A percentile compares a stretch with the other conserved stretches of the same genome.
Conservation (phyloP, 768 basidiomycete genomes). For the Pholiota conissans region DNA sequence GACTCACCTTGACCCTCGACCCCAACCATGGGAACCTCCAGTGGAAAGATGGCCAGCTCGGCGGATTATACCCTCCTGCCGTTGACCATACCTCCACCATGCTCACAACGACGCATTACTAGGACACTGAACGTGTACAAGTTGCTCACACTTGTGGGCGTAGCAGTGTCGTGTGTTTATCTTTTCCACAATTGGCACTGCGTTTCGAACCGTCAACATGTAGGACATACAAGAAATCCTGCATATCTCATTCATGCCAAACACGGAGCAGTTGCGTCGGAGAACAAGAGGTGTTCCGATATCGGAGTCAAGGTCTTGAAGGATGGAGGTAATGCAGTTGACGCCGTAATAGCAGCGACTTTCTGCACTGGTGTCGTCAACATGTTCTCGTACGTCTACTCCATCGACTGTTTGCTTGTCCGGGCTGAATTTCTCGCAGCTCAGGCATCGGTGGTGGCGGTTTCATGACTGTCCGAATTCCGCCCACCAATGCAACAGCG, state of each 20-base stretch:
- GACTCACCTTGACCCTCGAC: background rate
- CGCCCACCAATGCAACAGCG: slow-evolving; percentile 42
- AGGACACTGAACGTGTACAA: background rate
- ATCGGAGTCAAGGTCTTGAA: slow-evolving; percentile 78
- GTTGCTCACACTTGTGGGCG: background rate
- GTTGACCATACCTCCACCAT: background rate
- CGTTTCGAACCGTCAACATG: background rate
- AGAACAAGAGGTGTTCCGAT: slow-evolving; percentile 83
- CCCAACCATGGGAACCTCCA: slow-evolving; percentile 1
- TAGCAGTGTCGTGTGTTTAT: background rate
- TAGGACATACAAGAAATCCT: slow-evolving; percentile 31
- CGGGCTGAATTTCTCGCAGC: slow-evolving; percentile 31
- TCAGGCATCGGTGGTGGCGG: slow-evolving; percentile 89
- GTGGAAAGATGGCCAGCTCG: background rate
- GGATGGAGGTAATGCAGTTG: slow-evolving; percentile 89
- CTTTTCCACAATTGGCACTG: background rate
- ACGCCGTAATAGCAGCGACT: slow-evolving; percentile 78
- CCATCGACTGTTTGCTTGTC: background rate
- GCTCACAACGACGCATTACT: background rate
- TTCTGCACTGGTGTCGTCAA: slow-evolving; percentile 84
- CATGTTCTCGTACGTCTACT: slow-evolving; percentile 76
- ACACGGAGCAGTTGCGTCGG: slow-evolving; percentile 86
- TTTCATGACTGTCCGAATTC: slow-evolving; percentile 81
- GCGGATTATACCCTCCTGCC: slow-evolving; percentile 3
- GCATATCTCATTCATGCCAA: slow-evolving; percentile 54